Percentiles rank a stretch among this genome's conserved stretches.
These are phyloP conservation scores for Kitagawia praeruptora DNA, from an alignment of 129 eudicot genomes.

Conservation along the genomic window DNA sequence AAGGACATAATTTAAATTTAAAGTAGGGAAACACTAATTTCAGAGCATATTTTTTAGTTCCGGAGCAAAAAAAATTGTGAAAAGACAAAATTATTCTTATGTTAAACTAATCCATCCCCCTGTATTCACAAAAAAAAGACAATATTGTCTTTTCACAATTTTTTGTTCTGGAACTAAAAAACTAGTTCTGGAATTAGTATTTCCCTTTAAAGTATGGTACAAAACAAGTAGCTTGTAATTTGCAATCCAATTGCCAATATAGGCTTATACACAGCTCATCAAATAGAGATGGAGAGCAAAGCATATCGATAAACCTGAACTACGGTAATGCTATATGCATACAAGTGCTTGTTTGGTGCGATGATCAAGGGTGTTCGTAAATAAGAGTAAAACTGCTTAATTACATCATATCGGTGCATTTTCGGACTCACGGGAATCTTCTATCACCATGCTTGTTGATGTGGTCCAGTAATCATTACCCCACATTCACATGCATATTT, in stretches of 20 bases:
- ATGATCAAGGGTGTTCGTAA: not conserved
- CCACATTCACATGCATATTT: slow-evolving; percentile 2
- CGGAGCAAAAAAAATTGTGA: too few species aligned
- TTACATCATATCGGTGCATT: not conserved
- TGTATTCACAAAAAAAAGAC: too few species aligned
- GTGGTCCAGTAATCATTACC: not conserved
- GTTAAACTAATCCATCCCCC: too few species aligned
- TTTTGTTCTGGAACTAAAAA: too few species aligned
- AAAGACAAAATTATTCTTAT: too few species aligned
- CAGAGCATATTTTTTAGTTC: too few species aligned
- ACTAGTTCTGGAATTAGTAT: too few species aligned
- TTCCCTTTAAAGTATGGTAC: not conserved
- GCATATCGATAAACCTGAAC: too few species aligned
- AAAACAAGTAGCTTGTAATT: not conserved
- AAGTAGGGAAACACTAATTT: too few species aligned
- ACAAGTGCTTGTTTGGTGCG: not conserved
- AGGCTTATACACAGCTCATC: not conserved
- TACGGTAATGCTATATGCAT: not conserved
- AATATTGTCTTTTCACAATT: too few species aligned
- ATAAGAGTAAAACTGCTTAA: not conserved
- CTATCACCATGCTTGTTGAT: not conserved
- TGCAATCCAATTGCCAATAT: not conserved
- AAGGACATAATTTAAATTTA: not conserved
- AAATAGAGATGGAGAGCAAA: not conserved
- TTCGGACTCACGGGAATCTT: not conserved